Evolutionary conservation across 441 rosid genomes (phyloP).

Genomic region (Aquilaria agallochum): DNA sequence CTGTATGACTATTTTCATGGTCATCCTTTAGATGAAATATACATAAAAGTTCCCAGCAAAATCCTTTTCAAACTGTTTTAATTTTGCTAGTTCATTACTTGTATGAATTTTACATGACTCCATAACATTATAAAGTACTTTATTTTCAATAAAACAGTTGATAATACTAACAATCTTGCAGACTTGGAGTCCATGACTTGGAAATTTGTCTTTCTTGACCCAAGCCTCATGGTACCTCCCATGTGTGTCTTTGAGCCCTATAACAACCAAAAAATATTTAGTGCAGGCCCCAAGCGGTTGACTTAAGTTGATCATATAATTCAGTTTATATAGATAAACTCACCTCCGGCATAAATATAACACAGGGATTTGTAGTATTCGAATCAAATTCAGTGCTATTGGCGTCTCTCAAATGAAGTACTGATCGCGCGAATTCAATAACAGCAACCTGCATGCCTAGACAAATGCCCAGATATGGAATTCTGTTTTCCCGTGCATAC

Average conservation of each 20-base stretch:
- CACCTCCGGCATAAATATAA: conserved; percentile 98
- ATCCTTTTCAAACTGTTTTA: no score
- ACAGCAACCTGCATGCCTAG: conserved; percentile 98
- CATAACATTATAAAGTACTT: no score
- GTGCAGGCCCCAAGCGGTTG: not conserved
- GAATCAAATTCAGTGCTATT: conserved; percentile 93
- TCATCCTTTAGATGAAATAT: no score
- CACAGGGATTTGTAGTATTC: conserved; percentile 66
- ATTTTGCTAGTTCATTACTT: no score
- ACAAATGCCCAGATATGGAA: conserved; percentile 94
- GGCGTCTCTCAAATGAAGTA: conserved; percentile 72
- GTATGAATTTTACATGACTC: no score
- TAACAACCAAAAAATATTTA: conserved; percentile 7
- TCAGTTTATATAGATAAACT: conserved; percentile 8
- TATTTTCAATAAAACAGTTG: not conserved
- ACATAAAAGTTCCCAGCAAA: no score
- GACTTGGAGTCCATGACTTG: conserved; percentile 42
- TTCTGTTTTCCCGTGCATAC: conserved; percentile 79
- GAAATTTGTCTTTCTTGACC: conserved; percentile 57
- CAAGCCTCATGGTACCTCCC: conserved; percentile 81
- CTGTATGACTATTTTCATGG: not conserved
- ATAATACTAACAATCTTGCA: conserved; percentile 47
- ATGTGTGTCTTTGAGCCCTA: conserved; percentile 68
- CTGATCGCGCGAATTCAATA: conserved; percentile 73
- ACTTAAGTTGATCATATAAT: conserved; percentile 1